phyloP scores from a whole-genome alignment of 2,329 filamentous ascomycete species.

The Arthroderma sp. region DNA sequence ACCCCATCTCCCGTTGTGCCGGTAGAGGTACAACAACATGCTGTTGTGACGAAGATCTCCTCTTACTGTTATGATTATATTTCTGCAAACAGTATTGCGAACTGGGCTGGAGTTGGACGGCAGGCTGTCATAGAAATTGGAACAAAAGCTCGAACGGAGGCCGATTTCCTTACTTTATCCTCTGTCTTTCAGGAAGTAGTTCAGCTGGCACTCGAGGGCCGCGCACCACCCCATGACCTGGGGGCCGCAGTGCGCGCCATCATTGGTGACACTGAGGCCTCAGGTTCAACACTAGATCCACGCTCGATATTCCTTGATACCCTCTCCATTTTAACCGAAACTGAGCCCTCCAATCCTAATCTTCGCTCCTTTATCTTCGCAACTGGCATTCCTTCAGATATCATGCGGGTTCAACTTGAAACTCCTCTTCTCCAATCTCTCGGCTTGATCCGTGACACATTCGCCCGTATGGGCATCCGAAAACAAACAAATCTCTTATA shows the following conservation, averaged over 20 bases:
- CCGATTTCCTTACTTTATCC: constrained; percentile 57
- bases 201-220: constrained; percentile 57
- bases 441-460: constrained; percentile 73
- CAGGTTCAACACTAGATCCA: constrained; percentile 43
- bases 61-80: constrained; percentile 63
- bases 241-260: constrained; percentile 65
- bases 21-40: constrained; percentile 9
- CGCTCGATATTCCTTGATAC: constrained; percentile 70
- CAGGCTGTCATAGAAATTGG: constrained; percentile 56
- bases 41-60: constrained; percentile 15
- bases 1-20: constrained; percentile 16
- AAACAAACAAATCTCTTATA: constrained; percentile 90
- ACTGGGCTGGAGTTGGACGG: constrained; percentile 58
- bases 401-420: constrained; percentile 77
- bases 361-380: constrained; percentile 59
- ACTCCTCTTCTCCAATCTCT: constrained; percentile 60
- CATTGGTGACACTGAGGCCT: constrained; percentile 43
- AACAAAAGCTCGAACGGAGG: constrained; percentile 50
- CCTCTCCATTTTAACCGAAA: constrained; percentile 64
- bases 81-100: constrained; percentile 54
- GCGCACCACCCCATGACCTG: constrained; percentile 55
- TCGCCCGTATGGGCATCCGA: constrained; percentile 68
- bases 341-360: constrained; percentile 46
- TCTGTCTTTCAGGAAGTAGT: constrained; percentile 76
- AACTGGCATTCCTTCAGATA: constrained; percentile 56